Evolutionary conservation across 2,329 filamentous ascomycete genomes (phyloP), one percentile per base, ranked within the genome.

Genomic region (Fusarium caatingaense): DNA sequence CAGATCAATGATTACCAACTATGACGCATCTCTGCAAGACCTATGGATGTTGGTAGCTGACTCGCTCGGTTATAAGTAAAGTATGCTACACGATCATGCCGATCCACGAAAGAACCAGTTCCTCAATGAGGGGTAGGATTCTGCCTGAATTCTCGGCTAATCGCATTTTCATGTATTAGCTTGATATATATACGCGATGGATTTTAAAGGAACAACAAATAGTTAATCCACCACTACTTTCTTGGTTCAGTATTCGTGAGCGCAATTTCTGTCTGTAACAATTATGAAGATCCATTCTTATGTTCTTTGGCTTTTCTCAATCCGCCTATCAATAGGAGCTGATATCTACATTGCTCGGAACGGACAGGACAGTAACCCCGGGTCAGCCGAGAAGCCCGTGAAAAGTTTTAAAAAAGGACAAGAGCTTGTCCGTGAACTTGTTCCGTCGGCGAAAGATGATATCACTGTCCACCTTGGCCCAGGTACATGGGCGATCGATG

Each of bases 391-490:
- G 1, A 15, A 60, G 21, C 57, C 57, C 5, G 18, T 60, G 0
- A 32, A 42, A 28, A 23, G 32, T 5, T 13, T 60, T 0, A 0
- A 15, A 34, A 60, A 34, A 23, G 57, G 42, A 58, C 51, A 48
- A 23, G 41, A 58, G 27, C 53, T 60, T 58, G 53, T 28, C 3
- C 57, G 34, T 10, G 11, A 27, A 23, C 27, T 60, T 6, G 28
- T 42, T 12, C 27, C 53, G 7, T 48, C 12, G 0, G 6, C 32
- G 2, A 5, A 60, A 4, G 42, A 48, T 11, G 34, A 12, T 8
- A 42, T 60, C 6, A 60, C 42, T 18, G 57, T 60, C 1, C 18
- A 34, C 5, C 2, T 60, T 58, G 21, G 57, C n/a, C 15, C 57
- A 23, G 53, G 57, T 20, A 58, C 27, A 7, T 60, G 57, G 57